Percentiles rank a stretch among this genome's conserved stretches.
These are phyloP conservation scores for Picea sitchensis DNA, from an alignment of 75 land plant genomes.

Conservation along the genomic window DNA sequence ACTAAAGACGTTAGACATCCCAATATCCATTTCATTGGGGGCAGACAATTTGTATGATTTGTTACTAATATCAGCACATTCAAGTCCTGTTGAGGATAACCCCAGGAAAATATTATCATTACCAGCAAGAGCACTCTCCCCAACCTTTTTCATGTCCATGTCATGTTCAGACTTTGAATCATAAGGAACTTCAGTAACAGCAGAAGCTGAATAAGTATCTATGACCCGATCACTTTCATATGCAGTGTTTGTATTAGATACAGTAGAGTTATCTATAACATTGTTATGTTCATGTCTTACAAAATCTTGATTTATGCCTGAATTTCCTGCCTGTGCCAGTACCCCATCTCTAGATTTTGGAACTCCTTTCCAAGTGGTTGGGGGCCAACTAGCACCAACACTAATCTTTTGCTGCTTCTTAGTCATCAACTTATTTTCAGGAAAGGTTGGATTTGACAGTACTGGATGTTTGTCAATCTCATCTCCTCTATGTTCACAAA, in stretches of 20 bases:
- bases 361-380: constrained; percentile 49
- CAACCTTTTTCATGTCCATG: background rate
- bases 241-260: background rate
- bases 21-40: background rate
- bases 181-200: background rate
- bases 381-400: constrained; percentile 38
- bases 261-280: background rate
- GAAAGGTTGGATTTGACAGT: background rate
- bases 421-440: background rate
- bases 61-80: background rate
- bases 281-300: background rate
- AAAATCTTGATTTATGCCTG: background rate
- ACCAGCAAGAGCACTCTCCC: background rate
- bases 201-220: background rate
- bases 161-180: background rate
- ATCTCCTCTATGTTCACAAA: background rate
- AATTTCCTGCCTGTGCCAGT: background rate
- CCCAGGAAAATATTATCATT: constrained; percentile 4
- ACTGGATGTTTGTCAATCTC: background rate
- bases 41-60: background rate
- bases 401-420: constrained; percentile 12
- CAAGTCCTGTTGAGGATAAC: background rate
- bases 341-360: constrained; percentile 25
- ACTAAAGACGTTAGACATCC: constrained; percentile 11
- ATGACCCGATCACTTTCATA: background rate